These are phyloP conservation scores for Cryptococcus jaspeensis DNA, from an alignment of 1,284 basidiomycete species.

Conservation along the genomic window DNA sequence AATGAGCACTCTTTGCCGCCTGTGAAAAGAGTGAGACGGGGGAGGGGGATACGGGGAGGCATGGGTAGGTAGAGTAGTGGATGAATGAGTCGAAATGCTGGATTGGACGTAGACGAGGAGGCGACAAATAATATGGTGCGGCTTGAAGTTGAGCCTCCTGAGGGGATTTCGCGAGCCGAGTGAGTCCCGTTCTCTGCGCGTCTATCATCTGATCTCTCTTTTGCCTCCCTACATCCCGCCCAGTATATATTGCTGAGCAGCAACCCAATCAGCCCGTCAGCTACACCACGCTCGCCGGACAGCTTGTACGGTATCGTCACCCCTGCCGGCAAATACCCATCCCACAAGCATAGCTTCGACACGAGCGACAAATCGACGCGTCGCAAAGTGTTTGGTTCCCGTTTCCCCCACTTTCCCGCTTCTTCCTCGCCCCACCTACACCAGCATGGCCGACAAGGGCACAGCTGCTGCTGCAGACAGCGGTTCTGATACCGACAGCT, in stretches of 20 bases:
- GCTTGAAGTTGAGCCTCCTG: not conserved
- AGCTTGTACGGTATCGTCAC: too few species aligned
- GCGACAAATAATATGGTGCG: too few species aligned
- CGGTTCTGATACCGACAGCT: slow-evolving; percentile 25
- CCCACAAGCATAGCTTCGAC: too few species aligned
- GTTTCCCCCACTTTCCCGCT: slow-evolving; percentile 2
- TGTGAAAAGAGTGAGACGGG: slow-evolving; percentile 47
- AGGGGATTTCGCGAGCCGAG: not conserved
- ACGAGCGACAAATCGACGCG: too few species aligned
- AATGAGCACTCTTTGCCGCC: slow-evolving; percentile 50
- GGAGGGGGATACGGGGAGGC: slow-evolving; percentile 37
- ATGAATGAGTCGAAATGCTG: not conserved
- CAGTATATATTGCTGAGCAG: too few species aligned
- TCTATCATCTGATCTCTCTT: not conserved
- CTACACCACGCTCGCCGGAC: too few species aligned
- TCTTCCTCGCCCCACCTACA: too few species aligned
- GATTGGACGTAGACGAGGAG: not conserved
- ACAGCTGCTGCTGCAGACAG: slow-evolving; percentile 13
- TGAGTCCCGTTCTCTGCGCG: not conserved
- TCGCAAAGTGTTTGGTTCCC: slow-evolving; percentile 9
- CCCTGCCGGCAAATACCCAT: too few species aligned
- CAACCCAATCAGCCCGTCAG: too few species aligned
- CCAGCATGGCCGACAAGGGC: slow-evolving; percentile 14
- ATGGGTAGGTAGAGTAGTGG: slow-evolving; percentile 16
- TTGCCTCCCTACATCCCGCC: too few species aligned